Conservation (phyloP, 495 filamentous ascomycete genomes). For the Xylaria venustula region DNA sequence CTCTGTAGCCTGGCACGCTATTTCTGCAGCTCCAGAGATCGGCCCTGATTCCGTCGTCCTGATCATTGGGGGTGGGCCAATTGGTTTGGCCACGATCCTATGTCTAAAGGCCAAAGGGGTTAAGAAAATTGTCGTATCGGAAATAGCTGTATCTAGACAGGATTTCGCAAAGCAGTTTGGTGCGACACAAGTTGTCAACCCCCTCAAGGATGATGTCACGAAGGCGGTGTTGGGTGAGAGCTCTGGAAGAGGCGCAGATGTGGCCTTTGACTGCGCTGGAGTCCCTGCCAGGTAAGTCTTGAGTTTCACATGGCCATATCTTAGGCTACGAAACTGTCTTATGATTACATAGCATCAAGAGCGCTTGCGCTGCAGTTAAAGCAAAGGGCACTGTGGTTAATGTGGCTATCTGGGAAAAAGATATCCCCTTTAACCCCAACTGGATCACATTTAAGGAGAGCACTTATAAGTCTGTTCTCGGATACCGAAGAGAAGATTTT, state of each 20-base stretch:
- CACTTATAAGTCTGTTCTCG: slow-evolving; percentile 48
- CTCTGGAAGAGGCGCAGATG: slow-evolving; percentile 49
- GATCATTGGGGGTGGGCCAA: slow-evolving; percentile 62
- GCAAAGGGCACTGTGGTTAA: slow-evolving; percentile 59
- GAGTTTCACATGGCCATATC: background rate
- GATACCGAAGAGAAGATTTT: slow-evolving; percentile 57
- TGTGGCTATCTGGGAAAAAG: slow-evolving; percentile 61
- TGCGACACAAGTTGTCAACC: slow-evolving; percentile 55
- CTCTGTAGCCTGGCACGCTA: slow-evolving; percentile 63
- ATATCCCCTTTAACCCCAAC: slow-evolving; percentile 48
- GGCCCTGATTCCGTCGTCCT: slow-evolving; percentile 48
- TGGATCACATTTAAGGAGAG: slow-evolving; percentile 45
- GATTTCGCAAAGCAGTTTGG: slow-evolving; percentile 51
- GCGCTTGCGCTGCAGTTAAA: slow-evolving; percentile 49
- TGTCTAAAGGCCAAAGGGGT: slow-evolving; percentile 50
- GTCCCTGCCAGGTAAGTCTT: slow-evolving; percentile 42
- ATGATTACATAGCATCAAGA: slow-evolving; percentile 32
- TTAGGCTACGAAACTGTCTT: background rate
- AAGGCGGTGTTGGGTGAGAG: slow-evolving; percentile 45
- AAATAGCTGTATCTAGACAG: slow-evolving; percentile 51
- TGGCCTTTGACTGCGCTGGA: slow-evolving; percentile 59
- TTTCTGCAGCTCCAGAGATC: slow-evolving; percentile 48
- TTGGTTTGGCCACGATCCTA: slow-evolving; percentile 60
- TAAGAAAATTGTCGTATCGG: slow-evolving; percentile 55
- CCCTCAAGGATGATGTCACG: slow-evolving; percentile 50